Base-by-base conservation (phyloP, 768 basidiomycete species). In the Termitomyces heimii region DNA sequence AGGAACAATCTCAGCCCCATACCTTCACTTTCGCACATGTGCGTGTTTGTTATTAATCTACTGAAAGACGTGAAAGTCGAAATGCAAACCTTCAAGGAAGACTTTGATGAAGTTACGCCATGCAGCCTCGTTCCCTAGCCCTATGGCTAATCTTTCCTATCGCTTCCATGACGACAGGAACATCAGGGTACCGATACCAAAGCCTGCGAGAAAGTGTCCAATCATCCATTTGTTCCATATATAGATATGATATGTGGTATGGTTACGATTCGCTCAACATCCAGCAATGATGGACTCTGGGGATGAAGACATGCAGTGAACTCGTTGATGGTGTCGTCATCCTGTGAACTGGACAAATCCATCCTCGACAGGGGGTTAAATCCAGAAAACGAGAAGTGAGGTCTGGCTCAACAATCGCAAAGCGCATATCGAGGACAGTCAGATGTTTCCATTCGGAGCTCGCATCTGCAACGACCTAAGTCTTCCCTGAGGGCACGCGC, bases 361-460 rank as follows among this genome's bases (percentile, higher is more conserved):
- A 10, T 53, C 29, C 13, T 60, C 22, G 47, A 60, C 55, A 67
- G 54, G 22, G 61, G 55, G 43, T 68, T 61, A 39, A 70, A 34
- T 65, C 58, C 22, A 67, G n/a, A n/a, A n/a, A n/a, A n/a, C 34
- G 29, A 63, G 47, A 24, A 70, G 60, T 28, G 66, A 64, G 9
- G 66, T n/a, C n/a, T n/a, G n/a, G 61, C 4, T 65, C 68, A 2
- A 70, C 54, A 4, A 62, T 62, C 6, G 63, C 64, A 12, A 64
- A 64, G 47, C 70, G 67, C 5, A 66, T 62, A 46, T 69, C 68
- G 16, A 66, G 52, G 18, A 71, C 46, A 13, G 67, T 68, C 43
- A 69, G 40, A 51, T 53, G 42, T 28, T 18, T 43, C n/a, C n/a
- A n/a, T n/a, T n/a, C n/a, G n/a, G n/a, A n/a, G n/a, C n/a, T n/a